A percentile compares a stretch with the other conserved stretches of the same genome.
These are phyloP conservation scores for Phytophthora citrophthora DNA, from an alignment of 352 stramenopile genomes.

Conservation along the genomic window DNA sequence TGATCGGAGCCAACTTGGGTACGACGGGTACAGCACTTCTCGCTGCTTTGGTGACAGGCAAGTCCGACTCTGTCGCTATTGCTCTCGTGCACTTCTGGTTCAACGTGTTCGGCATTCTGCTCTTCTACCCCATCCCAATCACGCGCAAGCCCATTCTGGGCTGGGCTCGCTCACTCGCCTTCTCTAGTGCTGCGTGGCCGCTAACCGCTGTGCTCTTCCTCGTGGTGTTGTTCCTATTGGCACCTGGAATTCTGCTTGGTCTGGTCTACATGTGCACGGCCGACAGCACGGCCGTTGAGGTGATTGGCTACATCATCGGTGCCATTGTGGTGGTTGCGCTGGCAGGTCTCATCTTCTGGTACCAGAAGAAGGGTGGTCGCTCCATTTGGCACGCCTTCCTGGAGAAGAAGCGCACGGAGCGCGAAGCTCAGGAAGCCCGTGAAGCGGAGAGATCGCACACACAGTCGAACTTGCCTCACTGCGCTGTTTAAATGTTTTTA, in stretches of 20 bases:
- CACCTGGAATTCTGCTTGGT: conserved; percentile 50
- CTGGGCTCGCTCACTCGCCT: conserved; percentile 72
- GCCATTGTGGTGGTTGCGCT: conserved; percentile 24
- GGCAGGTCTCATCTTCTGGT: conserved; percentile 39
- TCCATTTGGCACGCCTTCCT: conserved; percentile 48
- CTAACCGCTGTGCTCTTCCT: conserved; percentile 62
- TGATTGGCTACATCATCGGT: conserved; percentile 46
- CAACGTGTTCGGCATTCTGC: conserved; percentile 90
- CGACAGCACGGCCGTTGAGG: conserved; percentile 25
- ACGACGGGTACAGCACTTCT: conserved; percentile 91
- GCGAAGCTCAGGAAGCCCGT: conserved; percentile 23
- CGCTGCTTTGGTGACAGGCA: conserved; percentile 85
- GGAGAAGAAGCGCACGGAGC: conserved; percentile 46
- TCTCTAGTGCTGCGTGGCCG: conserved; percentile 67
- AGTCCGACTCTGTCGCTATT: conserved; percentile 81
- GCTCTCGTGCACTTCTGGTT: conserved; percentile 93
- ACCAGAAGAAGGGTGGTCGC: conserved; percentile 42
- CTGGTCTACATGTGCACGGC: conserved; percentile 69
- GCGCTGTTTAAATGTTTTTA: conserved; percentile 18
- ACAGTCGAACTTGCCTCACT: conserved; percentile 25
- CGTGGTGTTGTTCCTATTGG: conserved; percentile 51
- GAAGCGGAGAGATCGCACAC: conserved; percentile 15
- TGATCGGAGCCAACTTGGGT: conserved; percentile 93
- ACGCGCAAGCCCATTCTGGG: conserved; percentile 82
- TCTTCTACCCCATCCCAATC: conserved; percentile 92